phyloP scores from a whole-genome alignment of 331 rosid genomes.

The Cydonia oblonga region DNA sequence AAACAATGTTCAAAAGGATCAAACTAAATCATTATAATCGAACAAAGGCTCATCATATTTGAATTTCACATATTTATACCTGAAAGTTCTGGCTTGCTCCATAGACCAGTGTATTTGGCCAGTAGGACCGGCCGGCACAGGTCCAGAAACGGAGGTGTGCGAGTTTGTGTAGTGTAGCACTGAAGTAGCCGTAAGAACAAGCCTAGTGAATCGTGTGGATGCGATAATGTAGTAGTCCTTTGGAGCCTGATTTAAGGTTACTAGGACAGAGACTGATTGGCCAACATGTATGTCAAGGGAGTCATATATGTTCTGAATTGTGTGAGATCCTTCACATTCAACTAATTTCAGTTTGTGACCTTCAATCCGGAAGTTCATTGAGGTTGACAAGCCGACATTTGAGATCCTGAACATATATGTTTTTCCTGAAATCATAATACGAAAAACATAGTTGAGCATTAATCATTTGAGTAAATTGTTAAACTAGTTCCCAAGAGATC shows the following conservation, averaged over 20 bases:
- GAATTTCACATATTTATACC: slow-evolving; percentile 20
- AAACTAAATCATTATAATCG: not conserved
- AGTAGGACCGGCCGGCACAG: slow-evolving; percentile 60
- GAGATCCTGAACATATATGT: slow-evolving; percentile 89
- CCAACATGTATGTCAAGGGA: slow-evolving; percentile 95
- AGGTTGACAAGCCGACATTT: slow-evolving; percentile 78
- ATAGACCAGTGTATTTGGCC: slow-evolving; percentile 58
- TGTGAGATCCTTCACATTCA: slow-evolving; percentile 93
- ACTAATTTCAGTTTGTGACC: slow-evolving; percentile 69
- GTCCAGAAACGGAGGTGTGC: slow-evolving; percentile 48
- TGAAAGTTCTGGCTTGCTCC: slow-evolving; percentile 82
- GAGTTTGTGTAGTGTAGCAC: slow-evolving; percentile 76
- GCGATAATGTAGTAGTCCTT: slow-evolving; percentile 82
- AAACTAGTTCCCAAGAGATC: not conserved
- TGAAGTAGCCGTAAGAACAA: slow-evolving; percentile 47
- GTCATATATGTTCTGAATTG: slow-evolving; percentile 60
- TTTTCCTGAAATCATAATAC: slow-evolving; percentile 53
- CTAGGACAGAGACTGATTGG: slow-evolving; percentile 69
- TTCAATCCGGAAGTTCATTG: slow-evolving; percentile 78
- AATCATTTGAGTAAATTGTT: not conserved
- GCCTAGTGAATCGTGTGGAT: slow-evolving; percentile 64
- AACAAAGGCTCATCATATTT: not conserved
- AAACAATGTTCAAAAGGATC: slow-evolving; percentile 2
- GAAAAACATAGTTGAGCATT: not conserved
- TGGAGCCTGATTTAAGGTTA: slow-evolving; percentile 65